These are phyloP conservation scores for Parastagonospora nodorum DNA, from an alignment of 2,329 filamentous ascomycete species.

Conservation along the genomic window DNA sequence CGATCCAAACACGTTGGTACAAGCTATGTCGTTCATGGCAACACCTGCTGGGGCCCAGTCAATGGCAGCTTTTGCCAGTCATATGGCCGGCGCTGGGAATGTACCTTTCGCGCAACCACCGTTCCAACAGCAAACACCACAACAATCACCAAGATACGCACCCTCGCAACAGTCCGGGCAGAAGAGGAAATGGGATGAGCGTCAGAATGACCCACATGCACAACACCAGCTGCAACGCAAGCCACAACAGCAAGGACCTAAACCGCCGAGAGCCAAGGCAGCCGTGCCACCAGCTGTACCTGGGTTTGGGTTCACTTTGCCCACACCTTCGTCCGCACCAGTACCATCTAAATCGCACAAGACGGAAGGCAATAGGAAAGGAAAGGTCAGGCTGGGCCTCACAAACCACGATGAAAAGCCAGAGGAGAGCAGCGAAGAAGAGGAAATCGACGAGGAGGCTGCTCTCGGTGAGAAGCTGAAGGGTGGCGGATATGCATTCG, in stretches of 20 bases:
- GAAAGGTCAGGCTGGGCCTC: constrained; percentile 72
- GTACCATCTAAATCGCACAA: constrained; percentile 2
- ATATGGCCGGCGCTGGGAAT: constrained; percentile 18
- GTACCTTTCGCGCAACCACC: constrained; percentile 5
- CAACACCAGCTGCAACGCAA: constrained; percentile 15
- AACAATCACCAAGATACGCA: constrained; percentile 15
- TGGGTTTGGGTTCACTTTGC: constrained; percentile 44
- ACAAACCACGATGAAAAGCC: constrained; percentile 64
- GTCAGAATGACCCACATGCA: constrained; percentile 11
- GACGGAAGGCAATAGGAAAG: constrained; percentile 65
- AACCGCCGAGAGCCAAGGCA: constrained; percentile 41
- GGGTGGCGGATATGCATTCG: constrained; percentile 62
- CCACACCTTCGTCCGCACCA: constrained; percentile 13
- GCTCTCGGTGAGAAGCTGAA: constrained; percentile 42
- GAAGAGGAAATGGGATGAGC: constrained; percentile 36
- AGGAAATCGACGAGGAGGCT: constrained; percentile 73
- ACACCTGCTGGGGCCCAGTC: constrained; percentile 36
- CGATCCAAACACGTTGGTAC: constrained; percentile 30
- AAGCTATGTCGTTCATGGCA: constrained; percentile 37
- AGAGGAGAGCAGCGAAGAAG: constrained; percentile 59
- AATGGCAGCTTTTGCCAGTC: constrained; percentile 31
- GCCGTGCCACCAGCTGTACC: constrained; percentile 41
- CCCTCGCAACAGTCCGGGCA: constrained; percentile 27
- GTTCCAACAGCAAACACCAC: constrained; percentile 5
- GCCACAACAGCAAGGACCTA: constrained; percentile 21